phyloP scores from a whole-genome alignment of 441 rosid species.

The Gossypium trilobum region DNA sequence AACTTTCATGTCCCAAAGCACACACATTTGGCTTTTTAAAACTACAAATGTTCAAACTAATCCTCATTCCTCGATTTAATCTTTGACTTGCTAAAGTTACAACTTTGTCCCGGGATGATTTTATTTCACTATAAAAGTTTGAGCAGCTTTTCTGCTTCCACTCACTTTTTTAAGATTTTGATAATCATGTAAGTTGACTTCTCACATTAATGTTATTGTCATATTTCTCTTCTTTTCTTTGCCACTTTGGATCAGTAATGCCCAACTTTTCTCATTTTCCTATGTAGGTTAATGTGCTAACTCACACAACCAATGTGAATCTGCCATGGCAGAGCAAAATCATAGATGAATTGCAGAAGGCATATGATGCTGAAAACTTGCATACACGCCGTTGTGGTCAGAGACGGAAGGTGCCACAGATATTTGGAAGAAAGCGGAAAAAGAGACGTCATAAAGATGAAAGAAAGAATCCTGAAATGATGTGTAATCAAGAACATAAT shows the following conservation, averaged over 20 bases:
- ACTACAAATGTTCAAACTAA: not conserved
- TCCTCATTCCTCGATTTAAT: not conserved
- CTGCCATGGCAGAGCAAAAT: conserved; percentile 21
- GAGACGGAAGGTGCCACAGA: conserved; percentile 12
- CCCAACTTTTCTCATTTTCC: not conserved
- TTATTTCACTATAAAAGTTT: not conserved
- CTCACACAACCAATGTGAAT: conserved; percentile 30
- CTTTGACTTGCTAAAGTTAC: not conserved
- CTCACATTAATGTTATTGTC: not conserved
- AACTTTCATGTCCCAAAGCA: not conserved
- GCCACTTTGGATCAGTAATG: not conserved
- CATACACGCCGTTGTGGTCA: conserved; percentile 5
- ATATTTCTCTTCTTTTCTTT: not conserved
- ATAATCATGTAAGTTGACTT: not conserved
- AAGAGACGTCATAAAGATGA: conserved; percentile 18
- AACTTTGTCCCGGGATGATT: not conserved
- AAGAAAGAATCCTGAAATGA: conserved; percentile 6
- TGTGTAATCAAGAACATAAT: conserved; percentile 7
- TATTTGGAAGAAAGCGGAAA: conserved; percentile 14
- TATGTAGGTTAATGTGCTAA: conserved; percentile 34
- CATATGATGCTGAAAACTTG: conserved; percentile 21
- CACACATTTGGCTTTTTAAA: not conserved
- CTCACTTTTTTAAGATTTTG: not conserved
- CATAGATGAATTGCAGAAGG: conserved; percentile 22
- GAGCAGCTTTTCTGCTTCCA: not conserved